Evolutionary conservation across 192 early-diverging fungal species (phyloP).

Genomic region (Coemansia sp.): DNA sequence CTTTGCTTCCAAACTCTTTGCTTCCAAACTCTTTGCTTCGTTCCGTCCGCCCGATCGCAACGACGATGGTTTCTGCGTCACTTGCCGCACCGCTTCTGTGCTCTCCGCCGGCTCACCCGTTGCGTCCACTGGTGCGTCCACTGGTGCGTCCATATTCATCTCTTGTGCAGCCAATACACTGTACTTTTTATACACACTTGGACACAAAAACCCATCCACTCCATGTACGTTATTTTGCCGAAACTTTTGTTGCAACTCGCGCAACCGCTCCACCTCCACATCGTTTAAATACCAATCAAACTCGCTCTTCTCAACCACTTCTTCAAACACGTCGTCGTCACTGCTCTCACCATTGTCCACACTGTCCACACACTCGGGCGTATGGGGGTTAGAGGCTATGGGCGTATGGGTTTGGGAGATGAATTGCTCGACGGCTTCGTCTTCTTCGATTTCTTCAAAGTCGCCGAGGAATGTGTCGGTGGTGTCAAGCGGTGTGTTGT

Average conservation of each 20-base stretch:
- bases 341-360: not conserved
- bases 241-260: conserved; percentile 22
- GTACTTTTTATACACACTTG: conserved; percentile 35
- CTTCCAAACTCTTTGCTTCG: not conserved
- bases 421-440: conserved; percentile 48
- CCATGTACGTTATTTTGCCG: conserved; percentile 17
- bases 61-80: conserved; percentile 41
- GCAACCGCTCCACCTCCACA: conserved; percentile 13
- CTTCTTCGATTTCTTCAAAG: conserved; percentile 51
- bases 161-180: conserved; percentile 14
- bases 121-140: no score
- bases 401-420: conserved; percentile 50
- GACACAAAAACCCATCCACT: conserved; percentile 23
- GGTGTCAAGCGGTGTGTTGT: not conserved
- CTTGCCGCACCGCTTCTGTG: not conserved
- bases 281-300: not conserved
- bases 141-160: no score
- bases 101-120: no score
- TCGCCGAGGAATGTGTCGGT: conserved; percentile 33
- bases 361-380: conserved; percentile 13
- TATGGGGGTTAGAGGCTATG: conserved; percentile 22
- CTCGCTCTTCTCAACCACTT: conserved; percentile 5
- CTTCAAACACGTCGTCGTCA: conserved; percentile 32
- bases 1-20: not conserved
- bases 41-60: conserved; percentile 13